Evolutionary conservation across 1,284 basidiomycete genomes (phyloP).

Genomic region (Irpex sp.): DNA sequence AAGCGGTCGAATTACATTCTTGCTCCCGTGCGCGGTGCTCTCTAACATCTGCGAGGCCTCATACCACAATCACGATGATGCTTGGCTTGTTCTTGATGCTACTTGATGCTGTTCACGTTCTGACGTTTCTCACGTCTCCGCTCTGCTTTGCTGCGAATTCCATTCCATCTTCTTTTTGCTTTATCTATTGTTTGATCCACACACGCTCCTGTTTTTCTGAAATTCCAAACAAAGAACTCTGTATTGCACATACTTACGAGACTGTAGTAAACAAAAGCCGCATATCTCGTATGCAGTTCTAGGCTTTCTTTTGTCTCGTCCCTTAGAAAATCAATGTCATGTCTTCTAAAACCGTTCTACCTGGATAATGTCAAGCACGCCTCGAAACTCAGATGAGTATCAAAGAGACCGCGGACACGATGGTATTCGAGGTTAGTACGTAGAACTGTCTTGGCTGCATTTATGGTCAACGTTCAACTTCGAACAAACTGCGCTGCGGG

Average conservation of each 20-base stretch:
- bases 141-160: background rate
- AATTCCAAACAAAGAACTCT: background rate
- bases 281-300: conserved; percentile 1
- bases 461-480: background rate
- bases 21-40: conserved; percentile 4
- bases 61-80: background rate
- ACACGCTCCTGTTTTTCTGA: background rate
- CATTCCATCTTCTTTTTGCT: background rate
- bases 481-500: conserved; percentile 29
- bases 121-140: background rate
- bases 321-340: background rate
- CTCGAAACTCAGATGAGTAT: too few species aligned
- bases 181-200: background rate
- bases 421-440: too few species aligned
- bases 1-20: conserved; percentile 9
- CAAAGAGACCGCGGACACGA: too few species aligned
- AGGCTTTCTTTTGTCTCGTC: background rate
- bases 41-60: conserved; percentile 4
- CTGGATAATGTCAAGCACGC: too few species aligned
- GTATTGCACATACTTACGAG: background rate
- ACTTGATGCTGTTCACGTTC: background rate
- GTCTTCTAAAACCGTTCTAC: background rate
- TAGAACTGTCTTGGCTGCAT: background rate
- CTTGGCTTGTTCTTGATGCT: background rate
- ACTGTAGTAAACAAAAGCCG: background rate